A percentile compares a stretch with the other conserved stretches of the same genome.
Conservation (phyloP, 805 yeast species). For the Saccharomycopsis olivae region DNA sequence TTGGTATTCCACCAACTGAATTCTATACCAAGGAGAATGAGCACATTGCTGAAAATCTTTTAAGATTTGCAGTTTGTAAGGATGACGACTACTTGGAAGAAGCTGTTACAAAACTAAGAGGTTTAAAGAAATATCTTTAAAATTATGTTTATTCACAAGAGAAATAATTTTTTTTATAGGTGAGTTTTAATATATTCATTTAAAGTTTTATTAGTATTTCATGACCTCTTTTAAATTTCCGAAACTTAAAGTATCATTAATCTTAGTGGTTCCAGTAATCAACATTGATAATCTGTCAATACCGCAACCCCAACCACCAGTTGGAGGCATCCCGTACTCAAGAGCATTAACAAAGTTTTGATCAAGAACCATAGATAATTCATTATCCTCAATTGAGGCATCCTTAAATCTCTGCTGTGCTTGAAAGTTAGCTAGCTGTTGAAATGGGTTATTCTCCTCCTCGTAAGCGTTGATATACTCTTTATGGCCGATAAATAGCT, state of each 20-base stretch:
- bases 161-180: too few species aligned
- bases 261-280: slow-evolving; percentile 50
- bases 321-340: slow-evolving; percentile 95
- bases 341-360: slow-evolving; percentile 56
- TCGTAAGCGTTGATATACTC: slow-evolving; percentile 93
- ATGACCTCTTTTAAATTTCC: slow-evolving; percentile 65
- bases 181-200: too few species aligned
- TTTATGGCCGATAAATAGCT: slow-evolving; percentile 93
- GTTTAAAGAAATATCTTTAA: slow-evolving; percentile 43
- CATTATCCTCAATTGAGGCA: slow-evolving; percentile 43
- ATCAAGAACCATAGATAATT: slow-evolving; percentile 56
- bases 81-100: slow-evolving; percentile 71
- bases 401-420: slow-evolving; percentile 43
- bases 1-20: slow-evolving; percentile 96
- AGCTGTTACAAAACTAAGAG: slow-evolving; percentile 68
- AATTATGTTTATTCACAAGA: not conserved
- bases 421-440: slow-evolving; percentile 54
- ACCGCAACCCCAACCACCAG: slow-evolving; percentile 99
- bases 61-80: slow-evolving; percentile 95
- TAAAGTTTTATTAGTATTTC: slow-evolving; percentile 33
- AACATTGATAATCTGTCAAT: slow-evolving; percentile 91
- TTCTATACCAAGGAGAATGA: slow-evolving; percentile 67
- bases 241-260: slow-evolving; percentile 66
- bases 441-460: slow-evolving; percentile 83
- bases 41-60: slow-evolving; percentile 66